Evolutionary conservation across 371 early-diverging fungal species (phyloP).

Genomic region (Mucor sp.): DNA sequence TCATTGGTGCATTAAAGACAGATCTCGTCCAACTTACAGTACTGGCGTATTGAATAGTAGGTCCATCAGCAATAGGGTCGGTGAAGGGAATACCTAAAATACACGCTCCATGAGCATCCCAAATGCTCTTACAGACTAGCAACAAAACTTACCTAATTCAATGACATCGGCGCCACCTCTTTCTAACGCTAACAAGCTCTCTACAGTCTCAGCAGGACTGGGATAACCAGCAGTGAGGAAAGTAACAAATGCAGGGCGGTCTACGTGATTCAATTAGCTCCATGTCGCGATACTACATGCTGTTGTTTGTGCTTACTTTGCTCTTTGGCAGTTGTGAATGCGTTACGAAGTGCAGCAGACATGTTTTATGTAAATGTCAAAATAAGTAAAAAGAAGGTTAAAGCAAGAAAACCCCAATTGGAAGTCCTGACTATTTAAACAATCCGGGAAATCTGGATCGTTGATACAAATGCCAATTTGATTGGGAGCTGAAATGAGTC

Average conservation of each 20-base stretch:
- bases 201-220: conserved; percentile 72
- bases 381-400: not conserved
- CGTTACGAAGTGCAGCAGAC: conserved; percentile 49
- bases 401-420: not conserved
- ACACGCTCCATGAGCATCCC: not conserved
- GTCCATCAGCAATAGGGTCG: conserved; percentile 97
- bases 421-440: conserved; percentile 7
- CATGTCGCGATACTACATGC: not conserved
- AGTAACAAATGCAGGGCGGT: conserved; percentile 89
- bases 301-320: conserved; percentile 34
- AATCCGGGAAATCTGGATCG: not conserved
- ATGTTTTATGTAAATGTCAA: conserved; percentile 17
- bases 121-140: not conserved
- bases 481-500: conserved; percentile 16
- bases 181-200: conserved; percentile 83
- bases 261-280: conserved; percentile 29
- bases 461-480: not conserved
- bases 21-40: conserved; percentile 55
- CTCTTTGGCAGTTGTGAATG: conserved; percentile 42
- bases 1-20: not conserved
- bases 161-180: conserved; percentile 95
- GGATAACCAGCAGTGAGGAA: conserved; percentile 96
- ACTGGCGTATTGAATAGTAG: conserved; percentile 92
- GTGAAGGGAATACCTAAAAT: conserved; percentile 90
- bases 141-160: conserved; percentile 77